A percentile compares a stretch with the other conserved stretches of the same genome.
phyloP scores from a whole-genome alignment of 306 rosid genomes.

The Astragalus glycyphyllos region DNA sequence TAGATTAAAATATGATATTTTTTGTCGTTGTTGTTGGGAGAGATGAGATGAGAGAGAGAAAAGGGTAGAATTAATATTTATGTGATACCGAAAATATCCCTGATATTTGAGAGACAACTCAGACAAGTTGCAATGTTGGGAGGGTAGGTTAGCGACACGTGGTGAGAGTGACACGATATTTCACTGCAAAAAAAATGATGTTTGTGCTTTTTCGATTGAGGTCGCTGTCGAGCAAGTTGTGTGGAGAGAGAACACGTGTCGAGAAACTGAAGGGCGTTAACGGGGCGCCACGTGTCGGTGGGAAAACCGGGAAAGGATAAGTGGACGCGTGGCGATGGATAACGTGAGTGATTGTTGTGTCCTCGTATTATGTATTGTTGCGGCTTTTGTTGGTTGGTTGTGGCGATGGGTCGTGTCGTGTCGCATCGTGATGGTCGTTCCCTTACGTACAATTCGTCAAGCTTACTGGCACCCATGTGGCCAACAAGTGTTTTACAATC shows the following conservation, averaged over 20 bases:
- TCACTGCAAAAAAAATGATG: conserved; percentile 26
- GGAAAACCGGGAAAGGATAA: neutral
- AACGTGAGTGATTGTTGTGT: conserved; percentile 1
- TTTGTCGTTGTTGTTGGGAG: neutral
- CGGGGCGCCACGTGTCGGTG: conserved; percentile 51
- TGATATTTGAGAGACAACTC: conserved; percentile 38
- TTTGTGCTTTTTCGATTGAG: conserved; percentile 47
- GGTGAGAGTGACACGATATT: conserved; percentile 48
- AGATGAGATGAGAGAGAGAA: neutral
- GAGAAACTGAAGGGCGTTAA: neutral
- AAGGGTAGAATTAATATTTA: conserved; percentile 26
- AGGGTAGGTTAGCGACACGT: conserved; percentile 55
- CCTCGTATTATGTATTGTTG: conserved; percentile 23
- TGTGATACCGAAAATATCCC: conserved; percentile 57
- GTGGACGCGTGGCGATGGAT: conserved; percentile 46
- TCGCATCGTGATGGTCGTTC: conserved; percentile 7
- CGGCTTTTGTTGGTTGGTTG: conserved; percentile 38
- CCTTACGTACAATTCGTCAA: conserved; percentile 17
- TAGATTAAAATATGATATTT: neutral
- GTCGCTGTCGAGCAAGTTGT: conserved; percentile 53
- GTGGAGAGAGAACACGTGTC: conserved; percentile 56
- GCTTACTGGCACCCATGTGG: conserved; percentile 40
- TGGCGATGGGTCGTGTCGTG: conserved; percentile 13
- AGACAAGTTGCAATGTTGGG: conserved; percentile 57
- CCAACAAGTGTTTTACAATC: neutral